Percentiles rank a stretch among this genome's conserved stretches.
These are phyloP conservation scores for Monosporascus sp. DNA, from an alignment of 2,329 filamentous ascomycete genomes.

Conservation along the genomic window DNA sequence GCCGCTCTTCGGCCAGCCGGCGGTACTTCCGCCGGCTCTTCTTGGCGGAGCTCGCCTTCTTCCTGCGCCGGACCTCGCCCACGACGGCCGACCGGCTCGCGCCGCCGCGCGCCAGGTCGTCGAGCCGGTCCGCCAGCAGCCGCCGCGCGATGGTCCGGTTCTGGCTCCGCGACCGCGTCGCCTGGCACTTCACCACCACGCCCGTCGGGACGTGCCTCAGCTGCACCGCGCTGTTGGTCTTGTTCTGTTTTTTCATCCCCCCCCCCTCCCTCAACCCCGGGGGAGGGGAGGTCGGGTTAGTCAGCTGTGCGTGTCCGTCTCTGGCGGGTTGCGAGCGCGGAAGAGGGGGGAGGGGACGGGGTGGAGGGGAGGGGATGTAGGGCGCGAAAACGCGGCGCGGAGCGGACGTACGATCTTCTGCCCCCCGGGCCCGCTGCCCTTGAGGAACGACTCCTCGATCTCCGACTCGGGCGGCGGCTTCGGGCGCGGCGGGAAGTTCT, in stretches of 20 bases:
- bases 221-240: constrained; percentile 93
- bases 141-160: constrained; percentile 82
- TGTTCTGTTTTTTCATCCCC: constrained; percentile 79
- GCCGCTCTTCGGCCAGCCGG: constrained; percentile 49
- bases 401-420: constrained; percentile 73
- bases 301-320: not conserved
- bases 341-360: not conserved
- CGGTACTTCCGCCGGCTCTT: constrained; percentile 79
- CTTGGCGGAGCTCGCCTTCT: constrained; percentile 71
- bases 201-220: constrained; percentile 86
- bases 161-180: constrained; percentile 77
- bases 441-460: constrained; percentile 79
- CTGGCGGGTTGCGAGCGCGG: constrained; percentile 1
- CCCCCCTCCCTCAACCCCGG: not conserved
- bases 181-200: constrained; percentile 90
- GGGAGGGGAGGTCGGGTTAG: not conserved
- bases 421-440: constrained; percentile 86
- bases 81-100: constrained; percentile 62
- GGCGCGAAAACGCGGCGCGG: too few species aligned
- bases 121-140: constrained; percentile 68
- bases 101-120: constrained; percentile 67
- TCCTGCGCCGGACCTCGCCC: constrained; percentile 57
- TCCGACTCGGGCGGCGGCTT: constrained; percentile 69
- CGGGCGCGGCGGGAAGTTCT: constrained; percentile 67
- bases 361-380: too few species aligned